phyloP scores from a whole-genome alignment of 768 basidiomycete genomes.

The Cystofilobasidium capitatum region DNA sequence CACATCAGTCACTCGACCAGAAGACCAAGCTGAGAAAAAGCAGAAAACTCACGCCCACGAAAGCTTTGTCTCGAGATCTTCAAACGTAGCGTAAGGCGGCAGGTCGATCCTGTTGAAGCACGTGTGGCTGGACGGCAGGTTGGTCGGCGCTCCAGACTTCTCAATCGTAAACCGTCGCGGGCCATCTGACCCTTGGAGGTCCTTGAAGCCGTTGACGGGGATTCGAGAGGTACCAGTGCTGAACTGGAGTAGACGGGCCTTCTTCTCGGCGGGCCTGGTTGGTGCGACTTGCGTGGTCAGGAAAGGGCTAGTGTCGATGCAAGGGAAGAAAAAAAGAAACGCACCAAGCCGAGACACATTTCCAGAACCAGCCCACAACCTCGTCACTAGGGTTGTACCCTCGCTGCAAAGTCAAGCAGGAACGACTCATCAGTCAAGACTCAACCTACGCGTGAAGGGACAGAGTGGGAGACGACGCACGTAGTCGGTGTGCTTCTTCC shows the following conservation, averaged over 20 bases:
- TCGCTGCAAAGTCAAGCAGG: constrained; percentile 14
- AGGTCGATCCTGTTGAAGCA: constrained; percentile 89
- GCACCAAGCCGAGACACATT: constrained; percentile 95
- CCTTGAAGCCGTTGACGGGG: constrained; percentile 97
- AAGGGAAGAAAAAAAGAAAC: too few relatives aligned
- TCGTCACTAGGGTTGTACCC: constrained; percentile 39
- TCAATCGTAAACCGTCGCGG: constrained; percentile 96
- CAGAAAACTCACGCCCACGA: constrained; percentile 53
- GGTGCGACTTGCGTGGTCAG: constrained; percentile 92
- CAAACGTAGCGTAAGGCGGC: constrained; percentile 74
- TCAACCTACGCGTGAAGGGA: not conserved
- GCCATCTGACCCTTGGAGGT: constrained; percentile 94
- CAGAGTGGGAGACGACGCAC: not conserved
- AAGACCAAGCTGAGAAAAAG: not conserved
- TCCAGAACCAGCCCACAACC: constrained; percentile 98
- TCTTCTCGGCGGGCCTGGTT: constrained; percentile 85
- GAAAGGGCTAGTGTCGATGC: not conserved
- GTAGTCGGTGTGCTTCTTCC: constrained; percentile 99
- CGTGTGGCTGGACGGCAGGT: constrained; percentile 92
- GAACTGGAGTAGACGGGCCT: constrained; percentile 83
- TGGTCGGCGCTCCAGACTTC: constrained; percentile 91
- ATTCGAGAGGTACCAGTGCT: constrained; percentile 85
- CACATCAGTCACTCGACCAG: not conserved
- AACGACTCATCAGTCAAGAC: not conserved
- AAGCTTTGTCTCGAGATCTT: constrained; percentile 85